Base-by-base conservation (phyloP, 352 stramenopile genomes). In the Globisporangium echinulatum region DNA sequence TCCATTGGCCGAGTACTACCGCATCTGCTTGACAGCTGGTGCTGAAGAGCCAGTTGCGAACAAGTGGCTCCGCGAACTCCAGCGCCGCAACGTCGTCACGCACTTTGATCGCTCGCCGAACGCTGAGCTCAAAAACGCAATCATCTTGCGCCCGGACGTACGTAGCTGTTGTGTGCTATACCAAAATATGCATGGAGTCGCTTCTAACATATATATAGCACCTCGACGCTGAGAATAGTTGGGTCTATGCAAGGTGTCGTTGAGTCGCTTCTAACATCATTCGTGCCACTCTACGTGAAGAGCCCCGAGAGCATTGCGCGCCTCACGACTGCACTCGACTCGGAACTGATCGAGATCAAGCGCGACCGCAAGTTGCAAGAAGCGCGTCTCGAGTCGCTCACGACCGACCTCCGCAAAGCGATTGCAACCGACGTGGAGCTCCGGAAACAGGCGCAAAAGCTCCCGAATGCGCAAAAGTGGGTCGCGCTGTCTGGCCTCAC, bases 381-480 rank as follows among this genome's bases (percentile, higher is more conserved):
- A 53, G 64, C 69, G 14, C 65, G 85, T 58, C 53, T 89, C 33
- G 47, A 61, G 1, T 68, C 83, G 44, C 61, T 87, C 1, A 54
- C 74, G 51, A 67, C 69, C 15, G 66, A 82, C 39, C 62, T 88
- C 25, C 74, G 75, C 47, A 86, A 87, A 53, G 43, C 83, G 37
- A 37, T 74, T 13, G 64, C 74, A 9, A 55, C 82, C 49, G 73
- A 89, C n/a, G 54, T 49, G 6, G 77, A 89, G 8, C 70, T 79
- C 25, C 71, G 68, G 11, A 56, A 75, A 44, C 71, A 62, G 0
- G 82, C 82, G 7, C 68, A 59, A 8, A 73, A 72, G 42, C 56
- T 87, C 62, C 83, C 83, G 5, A 92, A 92, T 61, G 71, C 70
- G 37, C 72, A 87, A 52, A 92, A 92, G 58, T 92, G 81, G 77